Evolutionary conservation across 1,139 yeast species (phyloP).

Genomic region (Hemisphaericaspora xylofermentans): DNA sequence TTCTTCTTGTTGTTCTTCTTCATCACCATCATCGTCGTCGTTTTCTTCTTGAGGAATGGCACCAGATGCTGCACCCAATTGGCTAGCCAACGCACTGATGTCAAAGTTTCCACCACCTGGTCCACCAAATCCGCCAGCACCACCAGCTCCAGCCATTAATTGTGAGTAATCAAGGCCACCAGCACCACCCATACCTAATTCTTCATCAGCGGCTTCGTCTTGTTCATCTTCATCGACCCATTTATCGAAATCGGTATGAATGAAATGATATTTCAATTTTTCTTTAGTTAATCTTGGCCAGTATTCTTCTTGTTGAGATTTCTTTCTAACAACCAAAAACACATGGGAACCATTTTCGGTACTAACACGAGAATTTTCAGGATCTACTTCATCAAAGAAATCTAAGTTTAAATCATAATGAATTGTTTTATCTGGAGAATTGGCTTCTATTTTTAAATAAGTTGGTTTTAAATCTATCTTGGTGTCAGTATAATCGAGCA

Average conservation of each 20-base stretch:
- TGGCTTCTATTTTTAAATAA: slow-evolving; percentile 57
- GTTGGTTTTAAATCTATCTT: slow-evolving; percentile 63
- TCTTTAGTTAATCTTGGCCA: slow-evolving; percentile 92
- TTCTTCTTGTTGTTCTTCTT: slow-evolving; percentile 25
- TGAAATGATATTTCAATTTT: slow-evolving; percentile 65
- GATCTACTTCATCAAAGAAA: slow-evolving; percentile 70
- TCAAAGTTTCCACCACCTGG: slow-evolving; percentile 19
- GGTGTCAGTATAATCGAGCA: slow-evolving; percentile 67
- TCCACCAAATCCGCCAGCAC: slow-evolving; percentile 28
- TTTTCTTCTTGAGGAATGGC: slow-evolving; percentile 25
- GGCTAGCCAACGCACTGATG: slow-evolving; percentile 41
- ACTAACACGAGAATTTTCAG: slow-evolving; percentile 59
- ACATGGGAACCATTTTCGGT: slow-evolving; percentile 69
- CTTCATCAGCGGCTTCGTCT: slow-evolving; percentile 55
- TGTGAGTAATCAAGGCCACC: slow-evolving; percentile 21
- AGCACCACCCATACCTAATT: slow-evolving; percentile 28
- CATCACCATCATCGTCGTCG: slow-evolving; percentile 31
- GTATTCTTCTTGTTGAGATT: slow-evolving; percentile 64
- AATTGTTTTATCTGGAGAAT: slow-evolving; percentile 45
- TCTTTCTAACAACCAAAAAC: slow-evolving; percentile 69
- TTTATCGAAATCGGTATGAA: slow-evolving; percentile 93
- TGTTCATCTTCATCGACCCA: slow-evolving; percentile 98
- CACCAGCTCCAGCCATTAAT: slow-evolving; percentile 27
- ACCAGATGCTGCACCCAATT: slow-evolving; percentile 46
- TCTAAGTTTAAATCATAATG: slow-evolving; percentile 64